Conservation (phyloP, 495 filamentous ascomycete species). For the Aspergillus baeticus region DNA sequence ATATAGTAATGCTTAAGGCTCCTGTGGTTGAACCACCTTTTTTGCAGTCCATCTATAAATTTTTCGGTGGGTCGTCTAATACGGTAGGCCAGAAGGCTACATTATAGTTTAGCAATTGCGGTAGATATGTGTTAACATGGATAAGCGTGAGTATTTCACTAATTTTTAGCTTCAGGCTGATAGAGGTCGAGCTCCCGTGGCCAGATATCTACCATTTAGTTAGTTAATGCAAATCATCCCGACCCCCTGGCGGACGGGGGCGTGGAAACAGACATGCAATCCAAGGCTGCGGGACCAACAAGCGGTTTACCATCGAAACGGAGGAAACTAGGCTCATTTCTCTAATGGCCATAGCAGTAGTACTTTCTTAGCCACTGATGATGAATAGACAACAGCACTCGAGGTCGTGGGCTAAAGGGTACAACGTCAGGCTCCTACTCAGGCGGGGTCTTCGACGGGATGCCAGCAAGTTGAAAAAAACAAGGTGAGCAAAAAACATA, state of each 20-base stretch:
- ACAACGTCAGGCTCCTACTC: conserved; percentile 9
- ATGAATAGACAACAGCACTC: conserved; percentile 14
- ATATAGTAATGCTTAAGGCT: conserved; percentile 1
- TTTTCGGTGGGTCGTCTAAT: not conserved
- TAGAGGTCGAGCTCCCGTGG: conserved; percentile 8
- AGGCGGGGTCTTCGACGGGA: conserved; percentile 15
- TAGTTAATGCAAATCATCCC: conserved; percentile 15
- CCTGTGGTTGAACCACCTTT: not conserved
- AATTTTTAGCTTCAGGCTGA: not conserved
- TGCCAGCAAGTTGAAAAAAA: too few species aligned
- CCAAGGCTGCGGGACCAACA: conserved; percentile 16
- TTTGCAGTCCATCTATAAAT: too few species aligned
- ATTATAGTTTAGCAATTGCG: conserved; percentile 11
- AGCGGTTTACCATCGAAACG: conserved; percentile 13
- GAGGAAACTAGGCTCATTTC: not conserved
- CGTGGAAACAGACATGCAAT: conserved; percentile 8
- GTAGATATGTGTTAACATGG: conserved; percentile 2
- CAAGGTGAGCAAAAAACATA: too few species aligned
- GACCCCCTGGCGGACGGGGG: conserved; percentile 8
- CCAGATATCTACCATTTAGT: conserved; percentile 17
- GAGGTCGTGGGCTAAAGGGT: conserved; percentile 16
- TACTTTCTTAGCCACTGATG: conserved; percentile 15
- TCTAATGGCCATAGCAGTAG: not conserved
- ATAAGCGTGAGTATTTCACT: not conserved
- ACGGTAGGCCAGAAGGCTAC: conserved; percentile 10